phyloP scores from a whole-genome alignment of 2,329 filamentous ascomycete genomes.

The Cytospora chrysosperma region DNA sequence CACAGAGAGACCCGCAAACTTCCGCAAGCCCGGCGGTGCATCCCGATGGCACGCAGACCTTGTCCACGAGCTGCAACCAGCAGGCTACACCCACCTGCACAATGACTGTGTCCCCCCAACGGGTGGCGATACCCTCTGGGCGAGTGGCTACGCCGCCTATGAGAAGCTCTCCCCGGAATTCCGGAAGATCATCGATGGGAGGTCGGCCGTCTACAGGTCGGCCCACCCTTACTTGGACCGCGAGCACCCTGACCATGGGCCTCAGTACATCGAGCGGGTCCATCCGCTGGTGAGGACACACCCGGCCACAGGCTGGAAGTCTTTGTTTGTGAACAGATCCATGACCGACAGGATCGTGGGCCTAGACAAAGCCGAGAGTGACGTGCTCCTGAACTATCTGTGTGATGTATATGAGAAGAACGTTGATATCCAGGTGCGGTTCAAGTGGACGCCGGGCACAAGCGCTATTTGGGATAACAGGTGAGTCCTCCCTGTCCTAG shows the following conservation, averaged over 20 bases:
- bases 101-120: slow-evolving; percentile 64
- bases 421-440: slow-evolving; percentile 69
- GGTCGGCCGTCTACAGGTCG: slow-evolving; percentile 62
- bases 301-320: slow-evolving; percentile 73
- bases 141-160: slow-evolving; percentile 68
- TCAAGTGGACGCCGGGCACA: slow-evolving; percentile 67
- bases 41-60: slow-evolving; percentile 70
- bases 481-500: slow-evolving; percentile 34
- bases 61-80: slow-evolving; percentile 69
- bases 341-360: slow-evolving; percentile 70
- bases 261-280: slow-evolving; percentile 63
- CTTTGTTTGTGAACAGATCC: slow-evolving; percentile 68
- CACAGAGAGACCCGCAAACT: slow-evolving; percentile 58
- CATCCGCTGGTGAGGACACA: slow-evolving; percentile 71
- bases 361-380: slow-evolving; percentile 66
- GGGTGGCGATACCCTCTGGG: slow-evolving; percentile 73
- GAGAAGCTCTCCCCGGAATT: slow-evolving; percentile 71
- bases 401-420: slow-evolving; percentile 69
- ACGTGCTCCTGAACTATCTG: slow-evolving; percentile 64
- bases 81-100: slow-evolving; percentile 68
- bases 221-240: slow-evolving; percentile 68
- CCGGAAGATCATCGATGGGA: slow-evolving; percentile 68
- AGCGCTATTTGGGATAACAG: slow-evolving; percentile 72
- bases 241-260: slow-evolving; percentile 58
- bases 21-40: slow-evolving; percentile 66